Conservation (phyloP, 2,329 filamentous ascomycete species). For the Colletotrichum kahawae region DNA sequence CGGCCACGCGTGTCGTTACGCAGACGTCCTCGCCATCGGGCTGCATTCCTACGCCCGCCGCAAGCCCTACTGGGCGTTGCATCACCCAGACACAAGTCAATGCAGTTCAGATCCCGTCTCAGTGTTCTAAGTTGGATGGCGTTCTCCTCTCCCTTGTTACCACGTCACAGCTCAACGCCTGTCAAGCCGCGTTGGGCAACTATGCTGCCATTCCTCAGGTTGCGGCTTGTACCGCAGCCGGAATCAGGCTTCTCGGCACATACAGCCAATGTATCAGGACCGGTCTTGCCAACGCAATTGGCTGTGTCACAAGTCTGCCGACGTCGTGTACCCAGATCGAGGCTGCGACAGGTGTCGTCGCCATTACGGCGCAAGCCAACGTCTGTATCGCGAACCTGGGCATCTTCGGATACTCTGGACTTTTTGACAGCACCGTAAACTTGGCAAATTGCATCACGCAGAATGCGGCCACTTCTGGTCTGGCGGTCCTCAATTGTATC, state of each 20-base stretch:
- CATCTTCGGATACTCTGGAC: background rate
- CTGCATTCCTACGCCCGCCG: background rate
- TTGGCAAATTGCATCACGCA: background rate
- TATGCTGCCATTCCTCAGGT: background rate
- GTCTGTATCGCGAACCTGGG: background rate
- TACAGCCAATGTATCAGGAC: background rate
- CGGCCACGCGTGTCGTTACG: background rate
- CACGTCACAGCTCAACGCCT: background rate
- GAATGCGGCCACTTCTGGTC: background rate
- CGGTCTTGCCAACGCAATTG: background rate
- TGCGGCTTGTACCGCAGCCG: background rate
- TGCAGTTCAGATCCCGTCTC: background rate
- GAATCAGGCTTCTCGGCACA: accelerated
- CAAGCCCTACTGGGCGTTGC: background rate
- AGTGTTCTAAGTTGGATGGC: background rate
- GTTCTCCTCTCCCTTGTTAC: background rate
- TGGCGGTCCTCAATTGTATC: background rate
- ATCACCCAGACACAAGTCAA: background rate
- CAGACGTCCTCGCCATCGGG: background rate
- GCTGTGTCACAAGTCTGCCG: background rate
- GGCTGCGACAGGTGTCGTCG: background rate
- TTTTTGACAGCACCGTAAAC: background rate
- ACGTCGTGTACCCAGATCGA: background rate
- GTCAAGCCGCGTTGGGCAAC: background rate
- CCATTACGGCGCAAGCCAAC: background rate